Evolutionary conservation across 495 filamentous ascomycete genomes (phyloP).

Genomic region (Penicillium bialowiezense): DNA sequence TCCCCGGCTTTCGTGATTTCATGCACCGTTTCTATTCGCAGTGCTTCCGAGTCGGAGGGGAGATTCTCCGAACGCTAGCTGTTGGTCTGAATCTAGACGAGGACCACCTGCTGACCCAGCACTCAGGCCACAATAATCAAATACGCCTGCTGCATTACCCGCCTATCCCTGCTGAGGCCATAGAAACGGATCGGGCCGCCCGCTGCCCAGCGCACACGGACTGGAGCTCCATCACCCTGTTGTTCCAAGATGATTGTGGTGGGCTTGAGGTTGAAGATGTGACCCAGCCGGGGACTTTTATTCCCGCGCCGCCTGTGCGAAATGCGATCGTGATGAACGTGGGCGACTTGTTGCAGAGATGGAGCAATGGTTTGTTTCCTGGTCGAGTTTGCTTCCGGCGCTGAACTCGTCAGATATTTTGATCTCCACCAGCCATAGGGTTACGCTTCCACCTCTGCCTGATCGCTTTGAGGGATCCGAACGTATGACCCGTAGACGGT

Average conservation of each 20-base stretch:
- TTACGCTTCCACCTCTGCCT: slow-evolving; percentile 39
- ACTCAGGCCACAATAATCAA: slow-evolving; percentile 59
- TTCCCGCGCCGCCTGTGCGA: slow-evolving; percentile 48
- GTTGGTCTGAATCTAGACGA: slow-evolving; percentile 48
- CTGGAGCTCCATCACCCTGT: slow-evolving; percentile 50
- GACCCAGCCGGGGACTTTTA: slow-evolving; percentile 44
- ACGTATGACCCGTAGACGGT: slow-evolving; percentile 50
- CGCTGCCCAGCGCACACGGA: slow-evolving; percentile 56
- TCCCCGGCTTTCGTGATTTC: slow-evolving; percentile 61
- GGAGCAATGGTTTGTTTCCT: slow-evolving; percentile 52
- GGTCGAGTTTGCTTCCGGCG: not conserved
- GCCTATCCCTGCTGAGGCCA: slow-evolving; percentile 45
- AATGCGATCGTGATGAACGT: slow-evolving; percentile 57
- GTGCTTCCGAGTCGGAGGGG: slow-evolving; percentile 40
- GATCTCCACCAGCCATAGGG: slow-evolving; percentile 55
- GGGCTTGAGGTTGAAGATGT: slow-evolving; percentile 57
- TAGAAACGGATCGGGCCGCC: slow-evolving; percentile 42
- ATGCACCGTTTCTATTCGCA: slow-evolving; percentile 57
- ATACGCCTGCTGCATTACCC: slow-evolving; percentile 67
- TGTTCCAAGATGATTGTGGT: slow-evolving; percentile 54
- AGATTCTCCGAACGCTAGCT: slow-evolving; percentile 52
- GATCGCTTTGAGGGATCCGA: slow-evolving; percentile 34
- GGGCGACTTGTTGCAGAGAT: slow-evolving; percentile 58
- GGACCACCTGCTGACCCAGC: slow-evolving; percentile 49
- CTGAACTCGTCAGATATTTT: slow-evolving; percentile 39